phyloP scores from a whole-genome alignment of 495 filamentous ascomycete genomes.

The Beverwykella pulmonaria region DNA sequence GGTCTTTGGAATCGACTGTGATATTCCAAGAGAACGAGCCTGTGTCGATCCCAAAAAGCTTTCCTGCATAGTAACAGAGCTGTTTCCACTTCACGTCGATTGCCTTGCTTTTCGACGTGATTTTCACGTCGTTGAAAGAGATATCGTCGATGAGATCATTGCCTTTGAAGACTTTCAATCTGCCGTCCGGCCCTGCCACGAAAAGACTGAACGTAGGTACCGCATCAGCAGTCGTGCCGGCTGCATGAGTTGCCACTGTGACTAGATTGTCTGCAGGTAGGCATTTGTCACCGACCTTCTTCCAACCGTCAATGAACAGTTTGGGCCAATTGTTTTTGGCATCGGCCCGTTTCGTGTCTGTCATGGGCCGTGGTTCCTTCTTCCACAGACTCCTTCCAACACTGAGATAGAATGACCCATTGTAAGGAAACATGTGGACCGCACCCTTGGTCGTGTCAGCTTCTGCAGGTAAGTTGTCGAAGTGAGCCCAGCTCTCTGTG shows the following conservation, averaged over 20 bases:
- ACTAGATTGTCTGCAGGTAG: slow-evolving; percentile 5
- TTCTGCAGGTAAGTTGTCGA: slow-evolving; percentile 17
- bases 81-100: slow-evolving; percentile 1
- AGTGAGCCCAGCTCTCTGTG: slow-evolving; percentile 16
- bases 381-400: slow-evolving; percentile 16
- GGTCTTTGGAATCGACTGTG: slow-evolving; percentile 8
- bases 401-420: slow-evolving; percentile 14
- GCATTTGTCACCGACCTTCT: slow-evolving; percentile 8
- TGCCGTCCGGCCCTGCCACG: slow-evolving; percentile 6
- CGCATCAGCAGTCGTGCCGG: slow-evolving; percentile 5
- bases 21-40: slow-evolving; percentile 8
- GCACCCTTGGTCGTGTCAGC: slow-evolving; percentile 14
- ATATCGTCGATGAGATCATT: slow-evolving; percentile 2
- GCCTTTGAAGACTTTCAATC: slow-evolving; percentile 8
- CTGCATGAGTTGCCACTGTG: slow-evolving; percentile 6
- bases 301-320: slow-evolving; percentile 8
- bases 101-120: too few relatives aligned
- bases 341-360: slow-evolving; percentile 15
- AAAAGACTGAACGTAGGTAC: slow-evolving; percentile 8
- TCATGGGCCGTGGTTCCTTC: slow-evolving; percentile 13
- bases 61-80: slow-evolving; percentile 8
- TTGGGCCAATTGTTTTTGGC: slow-evolving; percentile 16
- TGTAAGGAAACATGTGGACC: slow-evolving; percentile 14
- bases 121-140: slow-evolving; percentile 7
- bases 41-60: slow-evolving; percentile 8